These are phyloP conservation scores for Sonneratia caseolaris DNA, from an alignment of 345 rosid species.

Conservation along the genomic window DNA sequence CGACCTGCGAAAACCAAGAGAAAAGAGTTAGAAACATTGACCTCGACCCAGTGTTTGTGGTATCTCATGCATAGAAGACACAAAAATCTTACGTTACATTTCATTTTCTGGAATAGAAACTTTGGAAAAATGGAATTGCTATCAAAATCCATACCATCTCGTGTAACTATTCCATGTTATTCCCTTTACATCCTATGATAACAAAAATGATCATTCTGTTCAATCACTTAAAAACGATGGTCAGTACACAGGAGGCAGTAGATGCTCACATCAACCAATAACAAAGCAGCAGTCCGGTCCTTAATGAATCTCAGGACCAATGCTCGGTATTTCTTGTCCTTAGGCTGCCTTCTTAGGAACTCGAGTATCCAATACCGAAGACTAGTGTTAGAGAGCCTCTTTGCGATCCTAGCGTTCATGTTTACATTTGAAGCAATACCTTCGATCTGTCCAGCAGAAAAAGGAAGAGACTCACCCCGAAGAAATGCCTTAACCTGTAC, in stretches of 20 bases:
- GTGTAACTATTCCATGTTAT: not conserved
- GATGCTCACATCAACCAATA: conserved; percentile 62
- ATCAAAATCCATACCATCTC: not conserved
- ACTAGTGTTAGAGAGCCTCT: conserved; percentile 49
- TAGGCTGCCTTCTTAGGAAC: conserved; percentile 67
- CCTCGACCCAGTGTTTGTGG: not conserved
- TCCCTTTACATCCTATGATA: not conserved
- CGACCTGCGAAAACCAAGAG: conserved; percentile 37
- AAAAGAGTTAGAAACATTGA: not conserved
- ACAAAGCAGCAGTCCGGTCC: conserved; percentile 65
- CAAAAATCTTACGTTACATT: not conserved
- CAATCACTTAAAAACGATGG: not conserved
- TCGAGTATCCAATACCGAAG: conserved; percentile 77
- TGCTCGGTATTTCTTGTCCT: conserved; percentile 58
- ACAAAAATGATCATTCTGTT: not conserved
- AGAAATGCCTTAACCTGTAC: conserved; percentile 74
- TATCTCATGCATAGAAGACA: not conserved
- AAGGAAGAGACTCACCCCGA: conserved; percentile 72
- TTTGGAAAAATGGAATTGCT: not conserved
- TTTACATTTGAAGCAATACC: conserved; percentile 65
- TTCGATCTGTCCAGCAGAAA: conserved; percentile 82
- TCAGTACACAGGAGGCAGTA: not conserved
- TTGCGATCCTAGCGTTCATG: conserved; percentile 47
- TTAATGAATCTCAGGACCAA: conserved; percentile 72
- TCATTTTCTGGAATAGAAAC: not conserved